These are phyloP conservation scores for Amaranthus tricolor DNA, from an alignment of 179 eudicot genomes.

Conservation along the genomic window DNA sequence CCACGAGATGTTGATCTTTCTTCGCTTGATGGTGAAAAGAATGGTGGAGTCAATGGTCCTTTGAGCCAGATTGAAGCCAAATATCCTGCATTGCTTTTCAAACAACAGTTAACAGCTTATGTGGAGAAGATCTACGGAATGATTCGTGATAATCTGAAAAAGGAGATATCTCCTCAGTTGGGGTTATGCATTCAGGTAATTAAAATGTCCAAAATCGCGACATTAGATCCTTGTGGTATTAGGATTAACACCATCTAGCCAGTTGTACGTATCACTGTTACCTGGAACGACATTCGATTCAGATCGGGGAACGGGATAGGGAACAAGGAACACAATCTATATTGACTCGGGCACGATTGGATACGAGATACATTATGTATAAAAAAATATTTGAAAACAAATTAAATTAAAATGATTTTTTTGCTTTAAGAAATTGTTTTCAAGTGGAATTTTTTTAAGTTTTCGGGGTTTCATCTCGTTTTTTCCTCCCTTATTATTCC, in stretches of 20 bases:
- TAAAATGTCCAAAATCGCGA: too few species aligned
- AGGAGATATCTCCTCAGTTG: constrained; percentile 82
- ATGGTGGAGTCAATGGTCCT: constrained; percentile 41
- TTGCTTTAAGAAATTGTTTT: too few species aligned
- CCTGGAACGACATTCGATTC: not conserved
- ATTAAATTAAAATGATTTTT: too few species aligned
- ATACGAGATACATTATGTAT: too few species aligned
- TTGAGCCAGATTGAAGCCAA: constrained; percentile 80
- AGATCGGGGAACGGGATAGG: too few species aligned
- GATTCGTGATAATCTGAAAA: constrained; percentile 86
- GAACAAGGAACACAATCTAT: too few species aligned
- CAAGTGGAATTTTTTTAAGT: too few species aligned
- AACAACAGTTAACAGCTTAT: constrained; percentile 88
- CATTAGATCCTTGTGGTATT: too few species aligned
- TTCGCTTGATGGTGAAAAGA: constrained; percentile 42
- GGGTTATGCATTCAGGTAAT: constrained; percentile 92
- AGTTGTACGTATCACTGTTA: not conserved
- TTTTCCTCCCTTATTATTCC: too few species aligned
- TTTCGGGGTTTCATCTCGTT: too few species aligned
- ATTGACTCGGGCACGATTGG: too few species aligned
- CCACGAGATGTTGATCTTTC: constrained; percentile 67
- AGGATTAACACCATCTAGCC: not conserved
- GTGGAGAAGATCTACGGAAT: constrained; percentile 91
- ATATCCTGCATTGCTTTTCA: constrained; percentile 87
- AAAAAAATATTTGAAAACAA: too few species aligned